These are phyloP conservation scores for Suaeda aralocaspica DNA, from an alignment of 148 eudicot species.

Conservation along the genomic window DNA sequence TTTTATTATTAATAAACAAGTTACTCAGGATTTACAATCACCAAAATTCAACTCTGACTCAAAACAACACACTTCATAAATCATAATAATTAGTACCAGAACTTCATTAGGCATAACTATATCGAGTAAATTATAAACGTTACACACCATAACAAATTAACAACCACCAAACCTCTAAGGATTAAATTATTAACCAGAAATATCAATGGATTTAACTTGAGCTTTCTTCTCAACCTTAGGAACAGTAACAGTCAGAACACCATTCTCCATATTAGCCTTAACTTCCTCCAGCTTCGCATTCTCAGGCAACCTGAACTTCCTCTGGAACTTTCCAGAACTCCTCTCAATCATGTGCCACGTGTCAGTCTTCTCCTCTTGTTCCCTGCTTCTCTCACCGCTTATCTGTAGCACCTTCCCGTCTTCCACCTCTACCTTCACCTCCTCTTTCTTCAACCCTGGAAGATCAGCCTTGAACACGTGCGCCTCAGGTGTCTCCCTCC, in stretches of 20 bases:
- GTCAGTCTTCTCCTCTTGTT: constrained; percentile 29
- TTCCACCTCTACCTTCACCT: constrained; percentile 28
- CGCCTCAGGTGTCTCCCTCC: constrained; percentile 33
- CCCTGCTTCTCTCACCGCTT: constrained; percentile 31
- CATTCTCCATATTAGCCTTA: constrained; percentile 27
- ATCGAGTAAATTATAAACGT: no score
- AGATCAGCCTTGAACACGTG: constrained; percentile 32
- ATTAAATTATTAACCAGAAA: background rate
- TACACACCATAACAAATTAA: no score
- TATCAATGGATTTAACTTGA: constrained; percentile 20
- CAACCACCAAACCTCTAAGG: background rate
- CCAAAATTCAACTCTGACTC: background rate
- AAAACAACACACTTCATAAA: background rate
- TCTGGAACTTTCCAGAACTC: constrained; percentile 24
- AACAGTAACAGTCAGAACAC: constrained; percentile 29
- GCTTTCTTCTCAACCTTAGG: constrained; percentile 29
- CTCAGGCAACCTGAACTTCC: constrained; percentile 29
- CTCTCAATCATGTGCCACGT: constrained; percentile 31
- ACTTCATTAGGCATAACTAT: no score
- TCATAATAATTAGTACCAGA: background rate
- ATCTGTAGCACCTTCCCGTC: constrained; percentile 28
- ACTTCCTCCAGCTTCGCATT: constrained; percentile 31
- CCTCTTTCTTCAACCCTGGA: constrained; percentile 30
- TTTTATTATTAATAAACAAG: no score
- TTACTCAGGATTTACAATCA: background rate